A percentile compares a stretch with the other conserved stretches of the same genome.
phyloP scores from a whole-genome alignment of 768 basidiomycete species.

The Suillus cothurnatus region DNA sequence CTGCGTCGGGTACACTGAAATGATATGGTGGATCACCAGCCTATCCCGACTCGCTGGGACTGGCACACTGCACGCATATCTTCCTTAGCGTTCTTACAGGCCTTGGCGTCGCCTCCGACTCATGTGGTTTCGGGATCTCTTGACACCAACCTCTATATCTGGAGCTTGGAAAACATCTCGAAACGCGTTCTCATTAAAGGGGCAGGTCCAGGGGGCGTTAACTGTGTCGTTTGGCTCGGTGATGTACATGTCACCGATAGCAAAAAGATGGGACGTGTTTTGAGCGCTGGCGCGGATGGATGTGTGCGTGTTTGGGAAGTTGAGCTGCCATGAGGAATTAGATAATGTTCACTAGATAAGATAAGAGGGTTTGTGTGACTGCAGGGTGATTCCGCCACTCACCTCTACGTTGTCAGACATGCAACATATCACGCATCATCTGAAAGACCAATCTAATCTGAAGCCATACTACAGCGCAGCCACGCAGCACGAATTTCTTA shows the following conservation, averaged over 20 bases:
- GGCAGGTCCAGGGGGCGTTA: constrained; percentile 83
- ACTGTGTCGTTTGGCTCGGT: constrained; percentile 78
- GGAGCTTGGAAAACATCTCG: constrained; percentile 60
- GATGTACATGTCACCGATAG: constrained; percentile 23
- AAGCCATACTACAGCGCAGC: constrained; percentile 53
- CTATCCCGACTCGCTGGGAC: constrained; percentile 79
- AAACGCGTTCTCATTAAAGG: constrained; percentile 84
- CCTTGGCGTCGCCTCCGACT: constrained; percentile 65
- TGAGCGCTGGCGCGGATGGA: constrained; percentile 80
- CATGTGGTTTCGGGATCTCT: constrained; percentile 87
- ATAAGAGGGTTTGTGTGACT: neutral
- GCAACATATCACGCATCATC: constrained; percentile 25
- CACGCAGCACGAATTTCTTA: constrained; percentile 60
- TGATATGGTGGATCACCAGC: constrained; percentile 23
- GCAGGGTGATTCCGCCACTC: neutral
- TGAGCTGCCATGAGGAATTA: constrained; percentile 16
- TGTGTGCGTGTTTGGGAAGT: constrained; percentile 77
- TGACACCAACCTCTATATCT: constrained; percentile 93
- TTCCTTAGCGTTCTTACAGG: constrained; percentile 47
- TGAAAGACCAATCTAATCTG: constrained; percentile 38
- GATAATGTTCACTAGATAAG: neutral
- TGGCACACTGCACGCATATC: constrained; percentile 84
- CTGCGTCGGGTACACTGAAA: neutral
- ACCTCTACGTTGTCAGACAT: neutral
- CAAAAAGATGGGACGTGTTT: constrained; percentile 53